Percentiles rank a stretch among this genome's conserved stretches.
Evolutionary conservation across 1,139 yeast genomes (phyloP).

Genomic region (Magnusiomyces magnusii): DNA sequence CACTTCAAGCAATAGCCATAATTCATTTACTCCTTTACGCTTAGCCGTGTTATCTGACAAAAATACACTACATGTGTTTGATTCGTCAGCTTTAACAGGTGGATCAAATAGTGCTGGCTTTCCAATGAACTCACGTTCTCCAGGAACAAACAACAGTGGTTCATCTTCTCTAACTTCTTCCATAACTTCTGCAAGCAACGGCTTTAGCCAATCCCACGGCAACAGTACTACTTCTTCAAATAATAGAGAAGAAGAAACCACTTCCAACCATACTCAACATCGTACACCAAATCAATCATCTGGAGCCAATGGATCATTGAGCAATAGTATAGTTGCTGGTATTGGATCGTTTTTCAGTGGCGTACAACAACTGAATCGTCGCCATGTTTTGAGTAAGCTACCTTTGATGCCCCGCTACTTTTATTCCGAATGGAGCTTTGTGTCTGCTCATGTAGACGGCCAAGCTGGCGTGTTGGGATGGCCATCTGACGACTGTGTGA

Average conservation of each 20-base stretch:
- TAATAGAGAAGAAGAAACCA: too few species aligned
- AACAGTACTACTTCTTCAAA: not conserved
- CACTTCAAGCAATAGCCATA: not conserved
- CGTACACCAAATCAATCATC: not conserved
- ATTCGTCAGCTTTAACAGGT: constrained; percentile 34
- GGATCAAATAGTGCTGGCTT: not conserved
- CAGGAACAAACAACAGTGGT: not conserved
- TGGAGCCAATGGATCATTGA: not conserved
- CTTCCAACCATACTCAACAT: not conserved
- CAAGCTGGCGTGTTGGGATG: constrained; percentile 64
- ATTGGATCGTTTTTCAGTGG: constrained; percentile 10
- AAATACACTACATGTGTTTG: constrained; percentile 78
- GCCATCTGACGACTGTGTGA: constrained; percentile 59
- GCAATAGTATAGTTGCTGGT: not conserved
- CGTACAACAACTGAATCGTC: constrained; percentile 38
- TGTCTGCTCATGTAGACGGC: constrained; percentile 55
- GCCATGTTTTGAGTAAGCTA: constrained; percentile 59
- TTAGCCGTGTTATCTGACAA: constrained; percentile 86
- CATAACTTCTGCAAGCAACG: not conserved
- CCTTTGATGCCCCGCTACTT: constrained; percentile 72
- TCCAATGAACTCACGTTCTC: not conserved
- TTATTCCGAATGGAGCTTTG: constrained; percentile 84
- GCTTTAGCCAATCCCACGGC: not conserved
- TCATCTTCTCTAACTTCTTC: not conserved
- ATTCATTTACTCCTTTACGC: constrained; percentile 27